Conservation (phyloP, 805 yeast species). For the Sugiyamaella boreocaroliniensis region DNA sequence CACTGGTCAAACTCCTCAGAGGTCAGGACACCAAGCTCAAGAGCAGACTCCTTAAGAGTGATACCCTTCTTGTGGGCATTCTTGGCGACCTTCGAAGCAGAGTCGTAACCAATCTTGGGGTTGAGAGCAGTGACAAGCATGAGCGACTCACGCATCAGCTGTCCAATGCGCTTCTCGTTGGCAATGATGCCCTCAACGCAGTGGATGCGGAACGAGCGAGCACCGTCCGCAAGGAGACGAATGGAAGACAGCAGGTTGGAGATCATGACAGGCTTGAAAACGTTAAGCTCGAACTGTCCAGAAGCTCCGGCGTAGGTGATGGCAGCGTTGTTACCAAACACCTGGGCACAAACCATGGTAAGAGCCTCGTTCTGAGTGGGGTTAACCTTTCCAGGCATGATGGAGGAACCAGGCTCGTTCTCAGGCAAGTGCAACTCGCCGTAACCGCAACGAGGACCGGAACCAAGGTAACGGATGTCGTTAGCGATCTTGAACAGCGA, state of each 20-base stretch:
- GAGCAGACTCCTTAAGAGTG: constrained; percentile 89
- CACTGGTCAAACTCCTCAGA: constrained; percentile 88
- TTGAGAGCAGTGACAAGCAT: constrained; percentile 98
- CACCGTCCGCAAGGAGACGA: constrained; percentile 84
- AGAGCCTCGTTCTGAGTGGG: constrained; percentile 99
- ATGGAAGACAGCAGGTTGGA: constrained; percentile 82
- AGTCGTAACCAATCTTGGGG: constrained; percentile 98
- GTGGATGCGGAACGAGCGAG: constrained; percentile 82
- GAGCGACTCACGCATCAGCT: constrained; percentile 85
- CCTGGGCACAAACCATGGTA: constrained; percentile 97
- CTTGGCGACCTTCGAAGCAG: constrained; percentile 96
- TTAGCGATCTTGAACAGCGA: constrained; percentile 95
- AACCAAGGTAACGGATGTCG: constrained; percentile 95
- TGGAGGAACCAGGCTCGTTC: constrained; percentile 98
- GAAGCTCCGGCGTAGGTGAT: constrained; percentile 97
- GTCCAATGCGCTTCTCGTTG: constrained; percentile 77
- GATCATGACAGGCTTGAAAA: constrained; percentile 94
- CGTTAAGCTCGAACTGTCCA: constrained; percentile 97
- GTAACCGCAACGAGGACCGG: constrained; percentile 99
- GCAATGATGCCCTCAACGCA: constrained; percentile 95
- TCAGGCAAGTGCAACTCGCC: constrained; percentile 94
- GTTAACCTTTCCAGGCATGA: constrained; percentile 99
- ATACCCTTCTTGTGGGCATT: constrained; percentile 97
- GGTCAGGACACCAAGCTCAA: constrained; percentile 79
- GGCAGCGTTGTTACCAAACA: constrained; percentile 92